Evolutionary conservation across 805 yeast species (phyloP), one percentile per base, ranked within the genome.

Genomic region (Yamadazyma scolyti): DNA sequence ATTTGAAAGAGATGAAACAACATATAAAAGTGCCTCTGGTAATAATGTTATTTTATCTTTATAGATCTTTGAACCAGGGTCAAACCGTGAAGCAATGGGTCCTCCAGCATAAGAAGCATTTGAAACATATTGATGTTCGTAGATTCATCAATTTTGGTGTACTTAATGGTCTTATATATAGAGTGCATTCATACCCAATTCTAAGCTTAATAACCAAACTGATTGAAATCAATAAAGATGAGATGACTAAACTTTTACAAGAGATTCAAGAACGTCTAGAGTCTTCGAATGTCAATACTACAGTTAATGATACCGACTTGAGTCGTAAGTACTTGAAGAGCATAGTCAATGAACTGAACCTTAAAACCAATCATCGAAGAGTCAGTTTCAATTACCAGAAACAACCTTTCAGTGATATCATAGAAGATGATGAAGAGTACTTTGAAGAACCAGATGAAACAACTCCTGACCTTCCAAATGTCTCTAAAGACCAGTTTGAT

Each of bases 91-190:
- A 77, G 39, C 85, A 82, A 15, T 94, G 98, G 97, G 85, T 77
- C 50, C 47, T 69, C 16, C 82, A 77, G 36, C 80, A 93, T 48
- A 65, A 64, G 23, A 71, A 72, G 27, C 57, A 61, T 3, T 60
- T 93, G 11, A 54, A 61, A 16, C 71, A 77, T 40, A 76, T 94
- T 24, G 99, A 93, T 54, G 65, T 93, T 3, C 68, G 97, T 40
- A 63, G 95, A 33, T 85, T 93, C 45, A 65, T 93, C 13, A 77
- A 88, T 12, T 93, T 89, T 65, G 99, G 99, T 1, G 71, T 86
- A 2, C 63, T 86, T 15, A 73, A 87, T 39, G 87, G 95, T 0
- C 48, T 93, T 5, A 81, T 94, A 6, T 88, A 88, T 51, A 61
- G 97, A 30, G 83, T 88, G 1, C 73, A 82, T 33, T 65, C 88